Evolutionary conservation across 1,284 basidiomycete species (phyloP), one percentile per base, ranked within the genome.

Genomic region (Apiotrichum sp.): DNA sequence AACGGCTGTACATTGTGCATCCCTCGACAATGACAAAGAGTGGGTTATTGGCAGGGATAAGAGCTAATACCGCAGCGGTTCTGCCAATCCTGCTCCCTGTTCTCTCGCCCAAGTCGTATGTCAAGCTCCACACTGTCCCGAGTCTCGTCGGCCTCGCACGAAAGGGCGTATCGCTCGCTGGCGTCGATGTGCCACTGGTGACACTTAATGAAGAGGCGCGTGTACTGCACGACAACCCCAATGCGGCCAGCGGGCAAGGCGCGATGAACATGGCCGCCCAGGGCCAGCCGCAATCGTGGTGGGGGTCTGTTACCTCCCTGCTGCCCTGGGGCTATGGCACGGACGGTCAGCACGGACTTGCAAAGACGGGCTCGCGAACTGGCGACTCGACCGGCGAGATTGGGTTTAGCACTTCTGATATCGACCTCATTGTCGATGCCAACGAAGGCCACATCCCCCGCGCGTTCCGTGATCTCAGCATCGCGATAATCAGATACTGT

Each of bases 1-100:
- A 71, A 55, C 55, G 68, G 31, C 53, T 74, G 65, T 74, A 72
- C 47, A 68, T 74, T 46, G 65, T 72, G 1, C 71, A 71, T 48
- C 70, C 72, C 0, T 68, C 68, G 10, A 42, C 62, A 0, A 64
- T 69, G 50, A 71, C 71, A 0, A 49, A 61, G 16, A 66, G 70
- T 73, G 45, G 45, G 70, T 57, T 33, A 1, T 40, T 22, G 22
- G 22, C 22, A 22, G 22, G 22, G 22, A 8, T n/a, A 7, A 3
- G n/a, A 43, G 32, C 10, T 22, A 42, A 14, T n/a, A 3, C 11
- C 22, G 22, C 56, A 71, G 69, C 67, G 3, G 49, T 70, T 1
- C 53, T 72, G 4, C 64, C 69, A 3, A 49, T 72, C 49, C 47
- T 72, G 22, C 51, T 70, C 2, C 72, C 71, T 0, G 59, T 74